Evolutionary conservation across 306 rosid species (phyloP), one percentile per base, ranked within the genome.

Genomic region (Inga oerstediana): DNA sequence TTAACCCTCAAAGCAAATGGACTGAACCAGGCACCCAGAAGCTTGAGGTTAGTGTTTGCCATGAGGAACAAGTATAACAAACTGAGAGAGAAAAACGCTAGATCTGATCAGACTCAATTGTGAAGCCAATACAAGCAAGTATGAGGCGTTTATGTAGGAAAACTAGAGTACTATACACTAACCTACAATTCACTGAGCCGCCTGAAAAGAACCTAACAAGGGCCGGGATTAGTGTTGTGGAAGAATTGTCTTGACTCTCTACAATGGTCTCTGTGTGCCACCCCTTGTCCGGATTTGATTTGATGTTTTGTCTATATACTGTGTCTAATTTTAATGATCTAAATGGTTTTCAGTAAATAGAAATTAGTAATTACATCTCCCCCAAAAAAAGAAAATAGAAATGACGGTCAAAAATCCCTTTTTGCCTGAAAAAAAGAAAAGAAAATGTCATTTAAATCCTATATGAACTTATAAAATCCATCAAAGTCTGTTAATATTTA

Each of bases 1-100:
- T 34, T 82, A 66, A 75, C 78, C 79, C 86, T 84, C 75, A 79
- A 4, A 37, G 17, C 75, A 64, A 12, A 86, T 0, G 86, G 86
- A 69, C 91, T 86, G n/a, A 61, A 35, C 86, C 88, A 84, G 2
- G 66, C 35, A 32, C 89, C 86, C 27, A 88, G 49, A 65, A 88
- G 76, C 84, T 80, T 86, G 76, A 86, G 72, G 24, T 76, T 82
- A 3, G 62, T 70, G 37, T 68, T 64, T 4, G 85, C 81, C 91
- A 88, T 83, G 49, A 39, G 43, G 58, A 79, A 3, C 10, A 65
- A 37, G 15, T 32, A 72, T 52, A 37, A 51, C 44, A 37, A 51
- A 58, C 45, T 59, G 49, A 5, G n/a, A 44, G 16, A 61, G 68
- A 32, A 32, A 66, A 30, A 34, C 3, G 13, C 16, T 27, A 8